Percentiles rank a stretch among this genome's conserved stretches.
These are phyloP conservation scores for Leishmania braziliensis DNA, from an alignment of 208 protist species.

Conservation along the genomic window DNA sequence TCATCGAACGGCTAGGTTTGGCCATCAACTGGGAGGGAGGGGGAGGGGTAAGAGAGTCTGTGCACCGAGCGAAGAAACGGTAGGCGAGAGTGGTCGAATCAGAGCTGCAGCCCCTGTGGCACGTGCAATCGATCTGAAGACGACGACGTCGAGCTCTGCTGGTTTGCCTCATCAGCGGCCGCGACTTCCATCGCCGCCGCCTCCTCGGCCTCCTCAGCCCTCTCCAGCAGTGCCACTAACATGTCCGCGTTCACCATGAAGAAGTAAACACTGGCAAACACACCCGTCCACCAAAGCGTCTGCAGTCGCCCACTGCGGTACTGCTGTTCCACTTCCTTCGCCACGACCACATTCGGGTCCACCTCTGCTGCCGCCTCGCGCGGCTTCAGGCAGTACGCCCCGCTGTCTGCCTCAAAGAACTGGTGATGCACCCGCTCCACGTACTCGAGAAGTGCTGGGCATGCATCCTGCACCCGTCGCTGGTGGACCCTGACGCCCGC, in stretches of 20 bases:
- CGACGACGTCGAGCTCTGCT: not conserved
- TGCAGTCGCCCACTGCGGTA: constrained; percentile 57
- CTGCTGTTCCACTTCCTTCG: constrained; percentile 35
- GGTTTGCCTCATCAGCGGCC: not conserved
- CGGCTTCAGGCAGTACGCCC: constrained; percentile 64
- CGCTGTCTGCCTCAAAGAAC: constrained; percentile 81
- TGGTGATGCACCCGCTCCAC: constrained; percentile 71
- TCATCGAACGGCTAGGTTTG: not conserved
- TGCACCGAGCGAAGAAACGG: not conserved
- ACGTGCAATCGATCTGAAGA: not conserved
- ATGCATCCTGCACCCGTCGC: constrained; percentile 58
- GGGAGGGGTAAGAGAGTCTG: not conserved
- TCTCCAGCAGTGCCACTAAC: constrained; percentile 44
- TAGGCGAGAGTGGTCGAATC: not conserved
- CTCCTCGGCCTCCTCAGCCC: constrained; percentile 36
- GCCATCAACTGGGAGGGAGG: not conserved
- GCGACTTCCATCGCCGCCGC: not conserved
- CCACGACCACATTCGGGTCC: constrained; percentile 4
- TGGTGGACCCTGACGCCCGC: constrained; percentile 15
- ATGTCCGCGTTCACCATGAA: constrained; percentile 64
- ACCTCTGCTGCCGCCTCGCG: constrained; percentile 1
- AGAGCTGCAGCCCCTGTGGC: constrained; percentile 2
- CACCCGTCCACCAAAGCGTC: constrained; percentile 56
- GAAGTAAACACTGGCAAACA: constrained; percentile 73
- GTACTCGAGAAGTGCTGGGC: constrained; percentile 65